Evolutionary conservation across 768 basidiomycete genomes (phyloP), one percentile per base, ranked within the genome.

Genomic region (Rubroboletus pulcherrimus): DNA sequence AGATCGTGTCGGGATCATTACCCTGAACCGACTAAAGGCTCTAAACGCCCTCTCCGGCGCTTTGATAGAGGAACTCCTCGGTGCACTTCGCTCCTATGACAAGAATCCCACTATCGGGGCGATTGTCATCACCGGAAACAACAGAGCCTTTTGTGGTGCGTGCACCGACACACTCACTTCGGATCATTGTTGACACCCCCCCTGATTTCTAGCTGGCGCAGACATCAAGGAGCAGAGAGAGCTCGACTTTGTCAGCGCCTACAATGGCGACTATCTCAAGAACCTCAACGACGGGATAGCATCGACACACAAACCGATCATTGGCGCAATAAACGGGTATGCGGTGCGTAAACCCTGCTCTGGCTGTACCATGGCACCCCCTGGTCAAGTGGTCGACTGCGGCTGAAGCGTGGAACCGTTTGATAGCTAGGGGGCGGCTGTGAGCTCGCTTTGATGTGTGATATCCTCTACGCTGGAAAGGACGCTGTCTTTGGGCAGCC

Each of bases 201-300:
- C 24, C 10, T 30, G 11, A 35, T 40, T 7, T 21, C 10, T 31
- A 61, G 93, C 94, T 60, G 93, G 96, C 2, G 96, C 96, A 12
- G 96, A 98, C 72, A 98, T 98, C 74, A 98, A 95, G 74, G 95
- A 98, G 72, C 97, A 98, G 91, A 93, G 90, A 71, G 89, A 92
- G 29, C 66, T 75, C 90, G 92, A 76, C 75, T 78, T 81, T 54
- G 70, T 78, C 34, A 64, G 74, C 33, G 78, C 75, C 15, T 81
- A 81, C 69, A 74, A 66, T 42, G 57, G 57, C 15, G 75, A 78
- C 59, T 82, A 81, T 60, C 73, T 82, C 45, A 59, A 58, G 54
- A 72, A 74, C 38, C 67, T 75, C 41, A 79, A 78, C 71, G 73
- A 74, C n/a, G 68, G 73, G 40, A 66, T 83, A n/a, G 64, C 70